Evolutionary conservation across 2,329 filamentous ascomycete species (phyloP), one percentile per base, ranked within the genome.

Genomic region (Coleophoma cylindrospora): DNA sequence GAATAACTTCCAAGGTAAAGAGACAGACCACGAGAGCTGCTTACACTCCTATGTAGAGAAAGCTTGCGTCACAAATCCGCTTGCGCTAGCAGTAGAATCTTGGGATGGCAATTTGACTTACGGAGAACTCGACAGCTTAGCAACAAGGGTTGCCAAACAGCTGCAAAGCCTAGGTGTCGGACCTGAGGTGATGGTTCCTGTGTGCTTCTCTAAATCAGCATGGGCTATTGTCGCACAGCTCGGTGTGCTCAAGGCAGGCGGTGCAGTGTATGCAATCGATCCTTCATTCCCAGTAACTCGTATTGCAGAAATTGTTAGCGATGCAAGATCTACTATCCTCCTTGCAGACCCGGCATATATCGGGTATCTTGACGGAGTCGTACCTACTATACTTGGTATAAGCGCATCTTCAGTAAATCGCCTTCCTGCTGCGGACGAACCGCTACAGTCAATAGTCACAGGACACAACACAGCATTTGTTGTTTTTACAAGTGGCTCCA

Each of bases 401-500:
- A n/a, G n/a, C 19, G 19, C 3, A 19, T 19, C 3, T 19, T 19
- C 19, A 19, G 2, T 19, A 19, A 2, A 19, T 3, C 3, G 2
- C 19, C 19, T 19, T 19, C 19, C 3, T 2, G 19, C 19, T 19
- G 19, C 19, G 3, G 19, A 19, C 3, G 19, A 19, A 3, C 19
- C 19, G 19, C 2, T 19, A 19, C 2, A 19, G 19, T 19, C 19
- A 19, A 19, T 19, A 19, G 19, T 19, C 3, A 19, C 19, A 19
- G 19, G 19, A 19, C 19, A 19, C 19, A 81, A 37, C 69, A 83
- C 40, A 62, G 83, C 22, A 68, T 79, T 45, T 57, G 73, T 71
- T 11, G 76, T 74, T 17, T 81, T 84, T 55, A 75, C 79, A 34
- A 84, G 84, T 61, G 65, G 34, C n/a, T 36, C 34, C 10, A 36